Conservation (phyloP, 176 grass and related monocot genomes). For the Carex kokanica region DNA sequence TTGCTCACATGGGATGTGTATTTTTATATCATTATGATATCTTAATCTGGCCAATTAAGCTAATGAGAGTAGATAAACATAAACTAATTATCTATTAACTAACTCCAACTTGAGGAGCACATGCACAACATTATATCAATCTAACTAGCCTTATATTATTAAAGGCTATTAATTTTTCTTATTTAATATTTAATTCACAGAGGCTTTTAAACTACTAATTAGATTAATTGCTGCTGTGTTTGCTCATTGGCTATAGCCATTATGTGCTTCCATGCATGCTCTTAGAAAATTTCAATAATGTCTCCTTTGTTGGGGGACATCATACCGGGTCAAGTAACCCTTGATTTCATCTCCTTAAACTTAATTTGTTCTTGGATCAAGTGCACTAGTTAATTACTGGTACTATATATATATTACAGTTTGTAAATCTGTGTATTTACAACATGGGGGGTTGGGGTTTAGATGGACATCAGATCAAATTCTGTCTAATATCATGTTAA, state of each 20-base stretch:
- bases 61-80: conserved; percentile 7
- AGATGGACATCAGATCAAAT: no score
- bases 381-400: background rate
- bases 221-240: background rate
- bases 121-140: background rate
- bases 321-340: conserved; percentile 24
- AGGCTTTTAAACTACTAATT: background rate
- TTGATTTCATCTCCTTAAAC: conserved; percentile 18
- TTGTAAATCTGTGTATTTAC: background rate
- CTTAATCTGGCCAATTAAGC: background rate
- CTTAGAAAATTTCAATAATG: conserved; percentile 14
- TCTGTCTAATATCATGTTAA: no score
- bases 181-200: background rate
- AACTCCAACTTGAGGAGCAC: conserved; percentile 8
- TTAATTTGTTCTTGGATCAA: conserved; percentile 29
- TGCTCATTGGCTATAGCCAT: conserved; percentile 20
- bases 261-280: conserved; percentile 16
- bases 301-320: background rate
- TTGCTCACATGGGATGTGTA: conserved; percentile 8
- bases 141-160: conserved; percentile 14
- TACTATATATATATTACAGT: background rate
- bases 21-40: background rate
- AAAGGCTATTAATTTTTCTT: background rate
- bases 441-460: no score
- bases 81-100: conserved; percentile 8